These are phyloP conservation scores for Phytophthora tubulina DNA, from an alignment of 352 stramenopile species.

Conservation along the genomic window DNA sequence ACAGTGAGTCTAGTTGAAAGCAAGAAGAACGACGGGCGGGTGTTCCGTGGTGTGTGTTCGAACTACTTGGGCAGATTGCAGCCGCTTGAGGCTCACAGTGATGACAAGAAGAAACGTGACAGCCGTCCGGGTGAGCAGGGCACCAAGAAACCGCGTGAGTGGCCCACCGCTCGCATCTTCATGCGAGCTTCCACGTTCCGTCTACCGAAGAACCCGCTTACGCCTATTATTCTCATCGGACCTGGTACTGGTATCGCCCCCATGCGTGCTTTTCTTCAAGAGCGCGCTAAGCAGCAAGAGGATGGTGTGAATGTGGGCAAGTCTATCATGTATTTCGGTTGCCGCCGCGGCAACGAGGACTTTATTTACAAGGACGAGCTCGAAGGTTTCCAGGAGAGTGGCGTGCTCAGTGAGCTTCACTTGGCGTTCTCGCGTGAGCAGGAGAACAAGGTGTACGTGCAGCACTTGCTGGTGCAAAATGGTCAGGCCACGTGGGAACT, in stretches of 20 bases:
- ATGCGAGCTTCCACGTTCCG: constrained; percentile 96
- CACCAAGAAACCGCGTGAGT: constrained; percentile 68
- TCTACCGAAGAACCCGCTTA: constrained; percentile 87
- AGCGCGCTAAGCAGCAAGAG: constrained; percentile 86
- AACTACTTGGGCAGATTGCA: constrained; percentile 88
- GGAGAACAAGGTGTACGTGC: constrained; percentile 97
- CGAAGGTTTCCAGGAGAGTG: constrained; percentile 79
- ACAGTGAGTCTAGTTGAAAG: constrained; percentile 95
- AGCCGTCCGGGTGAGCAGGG: constrained; percentile 80
- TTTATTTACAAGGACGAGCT: constrained; percentile 95
- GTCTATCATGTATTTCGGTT: constrained; percentile 96
- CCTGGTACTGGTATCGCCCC: constrained; percentile 97
- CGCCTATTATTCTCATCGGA: constrained; percentile 96
- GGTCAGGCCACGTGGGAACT: constrained; percentile 71
- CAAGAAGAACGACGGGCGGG: constrained; percentile 73
- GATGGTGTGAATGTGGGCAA: constrained; percentile 71
- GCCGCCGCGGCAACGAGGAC: constrained; percentile 84
- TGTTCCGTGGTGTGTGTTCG: constrained; percentile 96
- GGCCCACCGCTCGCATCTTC: constrained; percentile 90
- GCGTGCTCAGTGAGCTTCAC: constrained; percentile 92
- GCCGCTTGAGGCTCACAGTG: constrained; percentile 44
- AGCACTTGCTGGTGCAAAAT: constrained; percentile 93
- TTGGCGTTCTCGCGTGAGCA: constrained; percentile 96
- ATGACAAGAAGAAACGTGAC: constrained; percentile 78
- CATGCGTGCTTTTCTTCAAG: constrained; percentile 97